phyloP scores from a whole-genome alignment of 495 filamentous ascomycete genomes.

The Aspergillus baeticus region DNA sequence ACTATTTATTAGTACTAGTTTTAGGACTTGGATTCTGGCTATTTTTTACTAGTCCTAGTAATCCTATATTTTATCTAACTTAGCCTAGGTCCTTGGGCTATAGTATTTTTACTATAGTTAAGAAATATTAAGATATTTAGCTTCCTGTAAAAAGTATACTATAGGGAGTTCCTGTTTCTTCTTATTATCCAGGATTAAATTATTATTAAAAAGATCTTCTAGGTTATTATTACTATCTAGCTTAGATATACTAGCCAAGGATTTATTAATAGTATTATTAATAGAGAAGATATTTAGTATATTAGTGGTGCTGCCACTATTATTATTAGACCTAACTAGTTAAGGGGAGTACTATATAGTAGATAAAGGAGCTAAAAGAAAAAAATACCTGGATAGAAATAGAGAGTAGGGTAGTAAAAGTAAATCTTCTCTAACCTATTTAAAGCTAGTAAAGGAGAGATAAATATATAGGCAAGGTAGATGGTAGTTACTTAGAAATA shows the following conservation, averaged over 20 bases:
- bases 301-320: slow-evolving; percentile 1
- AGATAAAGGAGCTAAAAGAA: neutral
- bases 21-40: neutral
- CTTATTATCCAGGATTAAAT: slow-evolving; percentile 25
- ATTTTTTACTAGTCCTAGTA: slow-evolving; percentile 28
- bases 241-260: slow-evolving; percentile 19
- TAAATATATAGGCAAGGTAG: neutral
- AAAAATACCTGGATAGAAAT: neutral
- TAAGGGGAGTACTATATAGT: slow-evolving; percentile 1
- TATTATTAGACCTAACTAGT: neutral
- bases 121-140: slow-evolving; percentile 27
- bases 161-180: slow-evolving; percentile 23
- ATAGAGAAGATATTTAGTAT: slow-evolving; percentile 1
- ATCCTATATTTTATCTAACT: slow-evolving; percentile 22
- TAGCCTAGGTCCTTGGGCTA: slow-evolving; percentile 24
- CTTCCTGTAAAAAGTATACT: slow-evolving; percentile 26
- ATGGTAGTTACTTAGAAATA: slow-evolving; percentile 4
- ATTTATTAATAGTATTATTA: slow-evolving; percentile 1
- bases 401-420: neutral
- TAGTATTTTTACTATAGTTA: slow-evolving; percentile 31
- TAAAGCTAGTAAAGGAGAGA: neutral
- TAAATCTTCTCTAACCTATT: neutral
- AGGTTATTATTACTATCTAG: slow-evolving; percentile 17
- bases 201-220: slow-evolving; percentile 22
- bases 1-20: slow-evolving; percentile 13